phyloP scores from a whole-genome alignment of 257 asterid genomes.

The Lycium barbarum region DNA sequence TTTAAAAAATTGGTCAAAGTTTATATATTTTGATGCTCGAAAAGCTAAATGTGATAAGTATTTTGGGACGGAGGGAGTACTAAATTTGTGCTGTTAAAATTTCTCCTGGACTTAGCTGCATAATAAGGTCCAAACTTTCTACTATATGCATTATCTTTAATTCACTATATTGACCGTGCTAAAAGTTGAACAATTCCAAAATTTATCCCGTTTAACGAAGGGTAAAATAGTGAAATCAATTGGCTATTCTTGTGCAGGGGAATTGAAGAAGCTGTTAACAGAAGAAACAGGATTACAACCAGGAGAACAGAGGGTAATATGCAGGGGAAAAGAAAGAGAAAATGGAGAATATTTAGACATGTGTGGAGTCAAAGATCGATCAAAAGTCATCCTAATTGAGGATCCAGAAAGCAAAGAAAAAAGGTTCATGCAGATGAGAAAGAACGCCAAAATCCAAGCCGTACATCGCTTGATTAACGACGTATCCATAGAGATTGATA shows the following conservation, averaged over 20 bases:
- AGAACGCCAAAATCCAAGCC: slow-evolving; percentile 63
- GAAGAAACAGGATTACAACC: slow-evolving; percentile 64
- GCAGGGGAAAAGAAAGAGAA: slow-evolving; percentile 66
- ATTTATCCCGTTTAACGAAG: not conserved
- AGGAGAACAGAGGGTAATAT: slow-evolving; percentile 62
- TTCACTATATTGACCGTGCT: not conserved
- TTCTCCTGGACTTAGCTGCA: no score
- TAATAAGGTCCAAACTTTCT: no score
- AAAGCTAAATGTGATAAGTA: no score
- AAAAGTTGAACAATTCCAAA: not conserved
- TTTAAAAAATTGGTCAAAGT: no score
- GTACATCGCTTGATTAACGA: slow-evolving; percentile 53
- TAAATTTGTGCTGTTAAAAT: no score
- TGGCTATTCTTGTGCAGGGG: slow-evolving; percentile 43
- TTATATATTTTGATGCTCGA: no score
- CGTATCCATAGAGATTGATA: slow-evolving; percentile 54
- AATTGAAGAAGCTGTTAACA: slow-evolving; percentile 63
- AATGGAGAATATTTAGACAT: slow-evolving; percentile 65
- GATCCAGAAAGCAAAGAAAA: slow-evolving; percentile 63
- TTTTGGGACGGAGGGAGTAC: no score
- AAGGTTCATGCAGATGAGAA: slow-evolving; percentile 54
- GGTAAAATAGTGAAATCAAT: not conserved
- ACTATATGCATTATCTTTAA: no score
- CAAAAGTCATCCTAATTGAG: slow-evolving; percentile 60
- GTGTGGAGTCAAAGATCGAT: slow-evolving; percentile 70